Percentiles rank a stretch among this genome's conserved stretches.
phyloP scores from a whole-genome alignment of 1,284 basidiomycete genomes.

The Ustilago vetiveriae region DNA sequence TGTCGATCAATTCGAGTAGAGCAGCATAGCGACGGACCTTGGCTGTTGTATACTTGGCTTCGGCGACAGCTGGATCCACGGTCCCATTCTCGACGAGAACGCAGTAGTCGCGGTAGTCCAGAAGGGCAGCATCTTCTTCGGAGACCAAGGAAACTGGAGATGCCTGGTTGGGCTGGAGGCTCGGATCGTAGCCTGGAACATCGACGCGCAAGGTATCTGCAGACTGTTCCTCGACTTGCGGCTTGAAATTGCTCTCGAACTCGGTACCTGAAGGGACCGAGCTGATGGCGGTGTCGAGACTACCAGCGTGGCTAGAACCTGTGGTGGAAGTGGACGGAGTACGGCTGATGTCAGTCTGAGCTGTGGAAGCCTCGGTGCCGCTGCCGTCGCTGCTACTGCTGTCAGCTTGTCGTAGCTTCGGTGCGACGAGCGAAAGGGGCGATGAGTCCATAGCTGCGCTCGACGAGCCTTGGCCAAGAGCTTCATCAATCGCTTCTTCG shows the following conservation, averaged over 20 bases:
- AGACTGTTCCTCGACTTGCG: conserved; percentile 31
- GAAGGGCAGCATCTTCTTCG: conserved; percentile 17
- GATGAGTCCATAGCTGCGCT: background rate
- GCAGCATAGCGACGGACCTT: conserved; percentile 53
- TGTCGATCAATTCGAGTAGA: conserved; percentile 63
- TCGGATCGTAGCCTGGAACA: conserved; percentile 15
- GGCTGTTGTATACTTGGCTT: conserved; percentile 26
- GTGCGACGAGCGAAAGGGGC: conserved; percentile 5
- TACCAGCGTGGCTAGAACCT: conserved; percentile 44
- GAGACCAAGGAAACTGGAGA: conserved; percentile 37
- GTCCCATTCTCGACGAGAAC: conserved; percentile 8
- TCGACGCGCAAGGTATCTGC: conserved; percentile 33
- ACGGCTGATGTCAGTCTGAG: conserved; percentile 60
- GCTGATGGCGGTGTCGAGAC: conserved; percentile 50
- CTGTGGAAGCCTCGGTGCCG: conserved; percentile 20
- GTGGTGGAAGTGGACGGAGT: conserved; percentile 62
- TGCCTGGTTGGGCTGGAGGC: conserved; percentile 16
- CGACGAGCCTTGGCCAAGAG: conserved; percentile 1
- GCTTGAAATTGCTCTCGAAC: conserved; percentile 33
- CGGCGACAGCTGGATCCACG: conserved; percentile 12
- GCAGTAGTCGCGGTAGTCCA: conserved; percentile 11
- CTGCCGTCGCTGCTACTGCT: conserved; percentile 19
- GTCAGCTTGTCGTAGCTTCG: conserved; percentile 19
- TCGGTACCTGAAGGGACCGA: conserved; percentile 36
- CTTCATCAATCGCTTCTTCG: conserved; percentile 18